These are phyloP conservation scores for Barbarea vulgaris DNA, from an alignment of 345 rosid species.

Conservation along the genomic window DNA sequence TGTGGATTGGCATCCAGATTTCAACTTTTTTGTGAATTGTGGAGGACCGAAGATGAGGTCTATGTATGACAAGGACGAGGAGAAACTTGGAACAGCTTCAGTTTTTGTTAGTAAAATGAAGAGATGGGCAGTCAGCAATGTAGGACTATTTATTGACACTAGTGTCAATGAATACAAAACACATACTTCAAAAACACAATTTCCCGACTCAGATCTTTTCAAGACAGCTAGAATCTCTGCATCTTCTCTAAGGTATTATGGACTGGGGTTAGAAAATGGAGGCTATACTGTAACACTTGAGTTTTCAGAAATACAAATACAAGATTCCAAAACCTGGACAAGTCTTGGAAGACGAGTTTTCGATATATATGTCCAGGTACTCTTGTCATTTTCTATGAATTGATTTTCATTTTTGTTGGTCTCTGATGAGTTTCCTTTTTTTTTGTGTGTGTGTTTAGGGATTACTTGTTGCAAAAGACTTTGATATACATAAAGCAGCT, in stretches of 20 bases:
- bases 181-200: slow-evolving; percentile 34
- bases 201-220: slow-evolving; percentile 44
- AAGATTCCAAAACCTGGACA: slow-evolving; percentile 44
- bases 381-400: no score
- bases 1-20: slow-evolving; percentile 42
- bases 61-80: slow-evolving; percentile 51
- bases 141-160: slow-evolving; percentile 45
- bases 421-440: slow-evolving; percentile 2
- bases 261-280: slow-evolving; percentile 40
- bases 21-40: slow-evolving; percentile 53
- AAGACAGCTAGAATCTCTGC: slow-evolving; percentile 38
- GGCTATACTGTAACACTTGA: slow-evolving; percentile 40
- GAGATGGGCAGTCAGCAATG: slow-evolving; percentile 58
- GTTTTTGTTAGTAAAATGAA: slow-evolving; percentile 47
- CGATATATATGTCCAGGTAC: slow-evolving; percentile 54
- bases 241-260: slow-evolving; percentile 39
- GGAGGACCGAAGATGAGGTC: slow-evolving; percentile 60
- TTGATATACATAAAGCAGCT: slow-evolving; percentile 50
- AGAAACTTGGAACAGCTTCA: slow-evolving; percentile 57
- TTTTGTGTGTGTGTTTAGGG: no score
- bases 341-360: slow-evolving; percentile 56
- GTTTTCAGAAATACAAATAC: slow-evolving; percentile 51
- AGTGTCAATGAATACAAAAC: slow-evolving; percentile 25
- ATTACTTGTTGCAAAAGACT: slow-evolving; percentile 48
- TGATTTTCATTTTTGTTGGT: no score